Conservation (phyloP, 1,284 basidiomycete genomes). For the Bjerkandera adusta region DNA sequence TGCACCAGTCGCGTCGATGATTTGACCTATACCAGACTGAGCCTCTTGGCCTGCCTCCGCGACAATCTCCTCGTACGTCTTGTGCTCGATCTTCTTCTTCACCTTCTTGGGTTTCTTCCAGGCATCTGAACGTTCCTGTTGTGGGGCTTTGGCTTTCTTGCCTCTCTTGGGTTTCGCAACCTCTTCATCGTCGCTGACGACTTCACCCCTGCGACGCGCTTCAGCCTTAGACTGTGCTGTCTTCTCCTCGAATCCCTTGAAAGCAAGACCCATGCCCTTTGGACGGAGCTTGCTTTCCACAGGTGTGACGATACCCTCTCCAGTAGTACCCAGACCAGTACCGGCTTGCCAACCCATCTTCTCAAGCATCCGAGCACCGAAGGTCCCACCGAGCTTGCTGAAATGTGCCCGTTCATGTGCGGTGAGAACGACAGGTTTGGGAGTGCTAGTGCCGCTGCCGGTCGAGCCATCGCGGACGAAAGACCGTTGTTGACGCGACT, state of each 20-base stretch:
- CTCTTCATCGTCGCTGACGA: conserved; percentile 74
- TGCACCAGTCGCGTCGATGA: conserved; percentile 93
- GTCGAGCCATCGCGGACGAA: conserved; percentile 52
- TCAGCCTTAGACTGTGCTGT: conserved; percentile 88
- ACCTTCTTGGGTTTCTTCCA: conserved; percentile 84
- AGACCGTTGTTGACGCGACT: conserved; percentile 40
- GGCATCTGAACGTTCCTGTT: conserved; percentile 56
- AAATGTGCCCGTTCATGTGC: conserved; percentile 76
- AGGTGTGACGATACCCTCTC: conserved; percentile 86
- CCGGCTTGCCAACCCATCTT: conserved; percentile 94
- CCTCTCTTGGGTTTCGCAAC: conserved; percentile 43
- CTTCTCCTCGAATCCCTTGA: conserved; percentile 82
- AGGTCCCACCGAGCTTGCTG: conserved; percentile 68
- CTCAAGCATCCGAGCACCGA: conserved; percentile 86
- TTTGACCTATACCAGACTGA: conserved; percentile 68
- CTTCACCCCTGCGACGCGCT: conserved; percentile 72
- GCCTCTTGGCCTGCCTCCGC: conserved; percentile 73
- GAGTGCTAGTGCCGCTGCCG: conserved; percentile 35
- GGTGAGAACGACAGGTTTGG: conserved; percentile 53
- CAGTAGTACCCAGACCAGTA: conserved; percentile 75
- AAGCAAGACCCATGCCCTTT: conserved; percentile 83
- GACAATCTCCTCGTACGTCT: conserved; percentile 93
- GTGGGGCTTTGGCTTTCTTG: conserved; percentile 43
- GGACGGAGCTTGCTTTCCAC: conserved; percentile 84
- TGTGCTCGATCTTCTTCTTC: conserved; percentile 86